phyloP scores from a whole-genome alignment of 352 stramenopile species.

The Phytophthora hibernalis region DNA sequence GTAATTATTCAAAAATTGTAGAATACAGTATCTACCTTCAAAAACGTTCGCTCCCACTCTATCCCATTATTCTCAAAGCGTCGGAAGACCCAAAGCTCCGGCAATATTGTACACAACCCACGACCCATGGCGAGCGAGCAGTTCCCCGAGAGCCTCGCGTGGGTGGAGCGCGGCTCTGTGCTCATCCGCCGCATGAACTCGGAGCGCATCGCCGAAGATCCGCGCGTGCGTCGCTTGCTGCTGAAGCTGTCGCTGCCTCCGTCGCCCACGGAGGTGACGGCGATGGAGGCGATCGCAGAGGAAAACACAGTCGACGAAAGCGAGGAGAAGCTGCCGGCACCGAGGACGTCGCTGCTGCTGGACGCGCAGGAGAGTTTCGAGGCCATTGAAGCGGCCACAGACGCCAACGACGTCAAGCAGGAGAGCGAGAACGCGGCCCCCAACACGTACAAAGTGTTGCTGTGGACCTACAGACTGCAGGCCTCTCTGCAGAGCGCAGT shows the following conservation, averaged over 20 bases:
- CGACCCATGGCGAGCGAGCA: constrained; percentile 14
- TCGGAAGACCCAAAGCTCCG: neutral
- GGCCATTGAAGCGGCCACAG: constrained; percentile 65
- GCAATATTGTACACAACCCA: neutral
- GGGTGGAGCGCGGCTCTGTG: constrained; percentile 84
- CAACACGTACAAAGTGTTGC: constrained; percentile 73
- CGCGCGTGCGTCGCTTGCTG: constrained; percentile 72
- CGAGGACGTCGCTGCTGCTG: constrained; percentile 36
- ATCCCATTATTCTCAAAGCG: constrained; percentile 20
- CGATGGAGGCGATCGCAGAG: constrained; percentile 44
- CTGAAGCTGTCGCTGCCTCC: constrained; percentile 43
- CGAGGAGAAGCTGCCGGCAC: constrained; percentile 43
- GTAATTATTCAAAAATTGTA: no score
- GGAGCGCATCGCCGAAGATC: constrained; percentile 86
- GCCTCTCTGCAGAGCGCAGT: constrained; percentile 76
- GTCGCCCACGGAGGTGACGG: constrained; percentile 28
- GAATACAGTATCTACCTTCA: constrained; percentile 13
- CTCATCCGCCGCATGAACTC: constrained; percentile 91
- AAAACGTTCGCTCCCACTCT: constrained; percentile 8
- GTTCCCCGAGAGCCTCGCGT: constrained; percentile 64
- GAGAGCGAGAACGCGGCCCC: constrained; percentile 78
- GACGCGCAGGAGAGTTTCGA: constrained; percentile 69
- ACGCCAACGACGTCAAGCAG: constrained; percentile 66
- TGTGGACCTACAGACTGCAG: constrained; percentile 85
- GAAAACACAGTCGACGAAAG: constrained; percentile 18